Conservation (phyloP, 768 basidiomycete species). For the Saitozyma podzolica region DNA sequence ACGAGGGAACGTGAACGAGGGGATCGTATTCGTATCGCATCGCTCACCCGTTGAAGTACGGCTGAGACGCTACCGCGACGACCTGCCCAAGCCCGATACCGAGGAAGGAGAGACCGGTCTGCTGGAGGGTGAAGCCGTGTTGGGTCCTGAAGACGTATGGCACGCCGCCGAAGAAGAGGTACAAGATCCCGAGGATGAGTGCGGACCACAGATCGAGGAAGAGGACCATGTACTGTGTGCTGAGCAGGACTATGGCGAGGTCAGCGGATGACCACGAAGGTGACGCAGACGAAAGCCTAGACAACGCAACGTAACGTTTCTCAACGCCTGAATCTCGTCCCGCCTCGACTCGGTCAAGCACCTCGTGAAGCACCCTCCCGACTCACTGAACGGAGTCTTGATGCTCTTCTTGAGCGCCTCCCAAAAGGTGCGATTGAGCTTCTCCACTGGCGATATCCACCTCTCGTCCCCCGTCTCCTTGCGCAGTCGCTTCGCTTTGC, state of each 20-base stretch:
- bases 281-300: too few species aligned
- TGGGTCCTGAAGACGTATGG: constrained; percentile 59
- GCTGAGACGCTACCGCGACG: constrained; percentile 36
- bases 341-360: too few species aligned
- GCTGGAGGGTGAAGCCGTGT: constrained; percentile 59
- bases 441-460: constrained; percentile 66
- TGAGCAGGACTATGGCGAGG: constrained; percentile 54
- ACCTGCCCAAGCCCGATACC: constrained; percentile 61
- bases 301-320: not conserved
- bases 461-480: constrained; percentile 60
- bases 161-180: constrained; percentile 63
- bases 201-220: constrained; percentile 69
- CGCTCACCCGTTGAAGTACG: constrained; percentile 45
- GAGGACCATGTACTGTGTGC: constrained; percentile 74
- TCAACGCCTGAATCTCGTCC: not conserved
- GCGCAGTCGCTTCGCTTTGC: constrained; percentile 67
- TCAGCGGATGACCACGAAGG: not conserved
- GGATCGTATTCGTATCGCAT: not conserved
- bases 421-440: constrained; percentile 56
- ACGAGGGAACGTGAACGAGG: too few species aligned
- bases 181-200: constrained; percentile 56
- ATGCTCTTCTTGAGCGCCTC: constrained; percentile 63
- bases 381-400: constrained; percentile 71
- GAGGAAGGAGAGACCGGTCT: constrained; percentile 58
- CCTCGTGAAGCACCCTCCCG: not conserved